A percentile compares a stretch with the other conserved stretches of the same genome.
Evolutionary conservation across 2,329 filamentous ascomycete species (phyloP).

Genomic region (Fusarium udum): DNA sequence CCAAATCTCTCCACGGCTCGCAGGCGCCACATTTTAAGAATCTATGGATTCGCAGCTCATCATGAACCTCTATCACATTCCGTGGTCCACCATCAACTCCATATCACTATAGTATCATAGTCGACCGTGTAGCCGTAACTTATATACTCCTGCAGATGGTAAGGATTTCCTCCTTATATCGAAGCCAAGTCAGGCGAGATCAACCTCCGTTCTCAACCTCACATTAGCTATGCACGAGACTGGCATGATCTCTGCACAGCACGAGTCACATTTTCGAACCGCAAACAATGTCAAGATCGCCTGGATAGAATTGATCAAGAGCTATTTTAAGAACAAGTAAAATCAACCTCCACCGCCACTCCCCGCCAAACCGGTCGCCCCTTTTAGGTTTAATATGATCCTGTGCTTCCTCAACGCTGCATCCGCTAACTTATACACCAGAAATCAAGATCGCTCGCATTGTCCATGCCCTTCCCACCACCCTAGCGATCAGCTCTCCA

Average conservation of each 20-base stretch:
- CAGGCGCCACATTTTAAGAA: neutral
- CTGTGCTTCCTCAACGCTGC: conserved; percentile 1
- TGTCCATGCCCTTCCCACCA: conserved; percentile 23
- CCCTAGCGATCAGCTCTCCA: conserved; percentile 28
- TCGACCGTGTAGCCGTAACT: neutral
- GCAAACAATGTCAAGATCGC: conserved; percentile 2
- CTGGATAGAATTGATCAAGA: conserved; percentile 18
- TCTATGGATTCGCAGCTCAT: neutral
- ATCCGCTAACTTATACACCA: neutral
- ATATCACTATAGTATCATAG: neutral
- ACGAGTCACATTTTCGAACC: neutral
- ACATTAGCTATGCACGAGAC: neutral
- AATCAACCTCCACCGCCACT: conserved; percentile 48
- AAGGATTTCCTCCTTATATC: neutral
- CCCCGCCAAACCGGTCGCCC: conserved; percentile 49
- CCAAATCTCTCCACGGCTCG: neutral
- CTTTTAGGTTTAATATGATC: conserved; percentile 42
- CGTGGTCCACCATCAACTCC: neutral
- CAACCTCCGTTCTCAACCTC: neutral
- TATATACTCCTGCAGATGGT: neutral
- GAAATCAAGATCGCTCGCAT: conserved; percentile 29
- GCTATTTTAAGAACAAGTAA: conserved; percentile 29
- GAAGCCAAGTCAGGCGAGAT: neutral
- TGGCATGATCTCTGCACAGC: neutral
- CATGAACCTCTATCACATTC: neutral